phyloP scores from a whole-genome alignment of 306 rosid species.

The Oxytropis ochrocephala region DNA sequence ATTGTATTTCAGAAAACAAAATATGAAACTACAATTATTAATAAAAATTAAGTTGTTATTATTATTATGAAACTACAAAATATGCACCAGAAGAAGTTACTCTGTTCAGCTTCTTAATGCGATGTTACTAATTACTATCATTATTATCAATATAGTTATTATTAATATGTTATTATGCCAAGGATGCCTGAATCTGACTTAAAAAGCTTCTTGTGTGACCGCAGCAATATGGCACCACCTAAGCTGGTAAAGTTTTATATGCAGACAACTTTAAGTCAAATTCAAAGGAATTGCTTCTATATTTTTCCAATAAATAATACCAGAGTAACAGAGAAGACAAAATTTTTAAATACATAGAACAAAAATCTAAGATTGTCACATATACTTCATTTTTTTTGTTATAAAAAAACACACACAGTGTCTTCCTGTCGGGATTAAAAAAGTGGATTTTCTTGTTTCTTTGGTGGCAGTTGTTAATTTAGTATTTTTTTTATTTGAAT shows the following conservation, averaged over 20 bases:
- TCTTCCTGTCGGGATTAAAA: neutral
- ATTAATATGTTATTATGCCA: neutral
- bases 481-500: neutral
- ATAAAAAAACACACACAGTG: neutral
- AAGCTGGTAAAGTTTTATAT: no score
- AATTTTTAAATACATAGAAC: no score
- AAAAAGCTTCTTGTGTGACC: neutral
- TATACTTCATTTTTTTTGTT: neutral
- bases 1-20: no score
- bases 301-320: neutral
- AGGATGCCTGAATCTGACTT: neutral
- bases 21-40: no score
- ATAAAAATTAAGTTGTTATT: no score
- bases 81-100: no score
- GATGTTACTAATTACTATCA: no score
- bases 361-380: neutral
- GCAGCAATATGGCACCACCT: neutral
- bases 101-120: no score
- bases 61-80: no score
- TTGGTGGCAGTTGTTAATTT: neutral
- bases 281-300: neutral
- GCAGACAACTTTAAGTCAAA: neutral
- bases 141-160: no score
- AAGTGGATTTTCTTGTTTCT: constrained; percentile 7
- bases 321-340: neutral